Percentiles rank a stretch among this genome's conserved stretches.
phyloP scores from a whole-genome alignment of 2,329 filamentous ascomycete genomes.

The Monilinia vaccinii-corymbosi region DNA sequence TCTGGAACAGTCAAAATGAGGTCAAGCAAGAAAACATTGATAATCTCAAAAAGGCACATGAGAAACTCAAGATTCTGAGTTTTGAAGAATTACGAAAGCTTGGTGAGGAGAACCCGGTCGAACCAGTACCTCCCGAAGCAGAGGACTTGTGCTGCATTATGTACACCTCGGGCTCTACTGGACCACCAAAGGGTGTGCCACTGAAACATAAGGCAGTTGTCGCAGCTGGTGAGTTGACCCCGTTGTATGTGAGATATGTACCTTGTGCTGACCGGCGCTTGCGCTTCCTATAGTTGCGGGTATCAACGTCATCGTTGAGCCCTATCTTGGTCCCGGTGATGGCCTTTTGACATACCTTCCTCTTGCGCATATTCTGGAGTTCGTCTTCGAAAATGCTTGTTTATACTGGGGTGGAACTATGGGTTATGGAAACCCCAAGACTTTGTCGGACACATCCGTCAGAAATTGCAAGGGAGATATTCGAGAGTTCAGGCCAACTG shows the following conservation, averaged over 20 bases:
- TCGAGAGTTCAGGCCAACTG: conserved; percentile 76
- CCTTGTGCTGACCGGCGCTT: not conserved
- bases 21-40: conserved; percentile 37
- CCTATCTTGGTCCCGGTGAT: conserved; percentile 68
- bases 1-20: conserved; percentile 45
- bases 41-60: conserved; percentile 46
- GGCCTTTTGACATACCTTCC: conserved; percentile 83
- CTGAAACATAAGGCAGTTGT: conserved; percentile 77
- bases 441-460: conserved; percentile 75
- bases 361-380: conserved; percentile 90
- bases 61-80: conserved; percentile 42
- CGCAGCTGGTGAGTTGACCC: conserved; percentile 63
- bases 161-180: conserved; percentile 84
- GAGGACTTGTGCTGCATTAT: conserved; percentile 75
- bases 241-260: conserved; percentile 38
- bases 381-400: conserved; percentile 85
- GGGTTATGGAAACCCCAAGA: conserved; percentile 85
- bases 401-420: conserved; percentile 83
- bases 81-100: conserved; percentile 43
- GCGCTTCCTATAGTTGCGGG: conserved; percentile 53
- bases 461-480: conserved; percentile 90
- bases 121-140: conserved; percentile 62
- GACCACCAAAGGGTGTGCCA: conserved; percentile 80
- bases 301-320: conserved; percentile 65
- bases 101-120: conserved; percentile 50